Conservation (phyloP, 1,284 basidiomycete species). For the Cutaneotrichosporon cavernicola region DNA sequence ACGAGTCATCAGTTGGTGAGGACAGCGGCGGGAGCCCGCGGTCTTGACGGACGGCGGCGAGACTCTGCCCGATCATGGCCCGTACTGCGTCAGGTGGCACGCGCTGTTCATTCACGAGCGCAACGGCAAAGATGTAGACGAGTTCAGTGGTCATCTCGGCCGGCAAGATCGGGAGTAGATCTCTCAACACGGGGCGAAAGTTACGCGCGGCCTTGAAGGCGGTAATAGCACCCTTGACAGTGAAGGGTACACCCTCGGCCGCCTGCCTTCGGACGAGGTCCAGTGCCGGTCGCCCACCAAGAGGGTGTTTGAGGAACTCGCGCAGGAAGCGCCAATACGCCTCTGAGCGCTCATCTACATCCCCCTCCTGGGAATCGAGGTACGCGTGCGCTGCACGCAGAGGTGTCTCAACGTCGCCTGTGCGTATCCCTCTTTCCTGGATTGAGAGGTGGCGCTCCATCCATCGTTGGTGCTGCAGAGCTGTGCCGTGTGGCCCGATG, state of each 20-base stretch:
- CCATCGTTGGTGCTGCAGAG: not conserved
- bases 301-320: constrained; percentile 22
- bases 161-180: constrained; percentile 2
- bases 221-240: not conserved
- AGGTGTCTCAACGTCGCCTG: not conserved
- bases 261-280: constrained; percentile 21
- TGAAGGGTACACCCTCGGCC: constrained; percentile 22
- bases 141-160: not conserved
- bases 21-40: not conserved
- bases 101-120: not conserved
- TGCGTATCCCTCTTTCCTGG: not conserved
- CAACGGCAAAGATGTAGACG: not conserved
- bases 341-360: not conserved
- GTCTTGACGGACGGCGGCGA: not conserved
- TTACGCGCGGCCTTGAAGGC: constrained; percentile 1
- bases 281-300: constrained; percentile 14
- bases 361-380: not conserved
- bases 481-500: not conserved
- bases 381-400: not conserved
- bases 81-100: not conserved
- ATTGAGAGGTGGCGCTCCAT: not conserved
- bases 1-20: not conserved
- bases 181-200: not conserved
- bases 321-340: constrained; percentile 18
- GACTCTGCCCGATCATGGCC: not conserved